A percentile compares a stretch with the other conserved stretches of the same genome.
Evolutionary conservation across 257 asterid species (phyloP).

Genomic region (Echium plantagineum): DNA sequence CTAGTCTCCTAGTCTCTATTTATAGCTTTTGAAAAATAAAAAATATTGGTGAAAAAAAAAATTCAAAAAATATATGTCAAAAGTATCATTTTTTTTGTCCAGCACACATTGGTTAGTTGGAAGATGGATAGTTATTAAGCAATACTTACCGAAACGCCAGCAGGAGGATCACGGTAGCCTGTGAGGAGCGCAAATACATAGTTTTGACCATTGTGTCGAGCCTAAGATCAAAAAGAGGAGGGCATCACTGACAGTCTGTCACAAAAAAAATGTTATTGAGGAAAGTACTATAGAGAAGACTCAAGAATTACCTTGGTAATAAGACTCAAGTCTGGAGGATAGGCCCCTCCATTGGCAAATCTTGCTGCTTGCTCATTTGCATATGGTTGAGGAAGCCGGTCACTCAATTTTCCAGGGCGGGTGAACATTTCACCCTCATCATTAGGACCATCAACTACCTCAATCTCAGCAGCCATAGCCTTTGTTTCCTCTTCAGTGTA

Average conservation of each 20-base stretch:
- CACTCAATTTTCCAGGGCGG: conserved; percentile 88
- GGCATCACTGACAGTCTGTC: conserved; percentile 7
- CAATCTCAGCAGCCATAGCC: conserved; percentile 95
- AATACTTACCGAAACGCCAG: conserved; percentile 60
- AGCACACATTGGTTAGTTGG: no score
- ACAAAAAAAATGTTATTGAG: background rate
- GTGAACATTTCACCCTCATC: conserved; percentile 93
- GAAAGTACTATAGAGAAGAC: conserved; percentile 5
- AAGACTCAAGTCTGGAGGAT: conserved; percentile 79
- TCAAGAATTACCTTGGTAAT: conserved; percentile 46
- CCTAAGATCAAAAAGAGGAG: conserved; percentile 25
- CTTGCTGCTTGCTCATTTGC: conserved; percentile 81
- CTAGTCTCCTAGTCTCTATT: no score
- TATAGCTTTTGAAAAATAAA: no score
- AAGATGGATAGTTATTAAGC: no score
- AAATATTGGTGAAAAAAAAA: no score
- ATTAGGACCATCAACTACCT: conserved; percentile 86
- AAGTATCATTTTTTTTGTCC: no score
- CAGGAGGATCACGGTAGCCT: conserved; percentile 77
- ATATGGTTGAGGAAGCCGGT: conserved; percentile 85
- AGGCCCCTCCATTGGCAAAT: conserved; percentile 93
- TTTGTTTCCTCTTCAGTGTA: conserved; percentile 89
- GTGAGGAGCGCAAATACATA: conserved; percentile 62
- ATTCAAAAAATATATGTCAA: no score
- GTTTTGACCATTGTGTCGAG: conserved; percentile 79